Base-by-base conservation (phyloP, 2,329 filamentous ascomycete genomes). In the Trichoderma gracile region DNA sequence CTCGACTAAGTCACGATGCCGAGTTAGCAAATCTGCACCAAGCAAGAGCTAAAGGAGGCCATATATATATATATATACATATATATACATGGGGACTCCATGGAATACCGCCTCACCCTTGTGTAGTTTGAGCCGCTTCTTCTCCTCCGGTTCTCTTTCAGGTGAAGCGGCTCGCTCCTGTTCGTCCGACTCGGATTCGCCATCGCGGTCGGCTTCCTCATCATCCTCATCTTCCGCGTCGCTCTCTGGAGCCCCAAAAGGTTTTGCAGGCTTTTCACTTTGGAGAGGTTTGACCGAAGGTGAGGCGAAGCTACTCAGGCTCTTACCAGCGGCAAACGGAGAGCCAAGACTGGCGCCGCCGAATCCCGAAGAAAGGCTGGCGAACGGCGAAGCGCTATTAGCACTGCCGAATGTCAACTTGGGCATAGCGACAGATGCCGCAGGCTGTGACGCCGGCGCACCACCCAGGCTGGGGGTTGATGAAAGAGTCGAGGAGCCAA, bases 161-260 rank as follows among this genome's bases (percentile, higher is more conserved):
- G 81, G 81, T 9, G 82, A 77, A 19, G 65, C 65, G 12, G 72
- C 73, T 40, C 76, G 81, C 43, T 84, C 83, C 5, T 78, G 78
- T 43, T 83, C 81, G 14, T 81, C 80, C 4, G 33, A 78, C 78
- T 60, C 79, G 74, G 54, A 78, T 76, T 73, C 74, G n/a, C 74
- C 78, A 3, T 80, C 79, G 21, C 72, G 75, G 2, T 75, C 76
- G 7, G 75, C 76, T 10, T 76, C 77, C 2, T 76, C 77, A 1
- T 75, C 75, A 1, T 74, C 76, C 5, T 68, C 78, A 3, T 82
- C 83, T 46, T 86, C 86, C 3, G 79, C 82, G 55, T 88, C 87
- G 65, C 86, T 89, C 45, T 88, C 87, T 1, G 91, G 86, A 14
- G 91, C 90, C 38, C 92, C 92, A 73, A 97, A 95, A 0, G 91